phyloP scores from a whole-genome alignment of 345 rosid genomes.

The Ceriops tagal region DNA sequence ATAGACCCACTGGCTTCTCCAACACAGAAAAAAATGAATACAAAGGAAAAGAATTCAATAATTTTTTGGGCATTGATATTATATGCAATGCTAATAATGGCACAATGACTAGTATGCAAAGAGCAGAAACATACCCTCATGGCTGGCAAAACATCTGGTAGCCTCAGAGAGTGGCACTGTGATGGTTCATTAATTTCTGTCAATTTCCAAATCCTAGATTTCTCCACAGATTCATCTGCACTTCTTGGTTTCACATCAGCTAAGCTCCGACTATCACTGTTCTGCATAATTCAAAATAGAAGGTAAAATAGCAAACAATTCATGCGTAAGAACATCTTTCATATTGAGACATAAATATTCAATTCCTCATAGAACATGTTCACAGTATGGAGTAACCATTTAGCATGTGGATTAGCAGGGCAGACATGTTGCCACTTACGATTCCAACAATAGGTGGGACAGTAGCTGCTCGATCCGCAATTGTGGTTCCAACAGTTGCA shows the following conservation, averaged over 20 bases:
- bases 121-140: constrained; percentile 44
- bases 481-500: constrained; percentile 48
- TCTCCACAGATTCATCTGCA: constrained; percentile 52
- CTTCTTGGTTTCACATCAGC: constrained; percentile 63
- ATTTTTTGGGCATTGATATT: not conserved
- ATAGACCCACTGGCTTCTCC: too few relatives aligned
- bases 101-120: not conserved
- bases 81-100: not conserved
- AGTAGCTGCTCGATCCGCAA: constrained; percentile 49
- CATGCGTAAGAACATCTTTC: not conserved
- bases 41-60: too few relatives aligned
- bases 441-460: constrained; percentile 54
- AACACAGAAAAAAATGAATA: too few relatives aligned
- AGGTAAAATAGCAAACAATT: constrained; percentile 1
- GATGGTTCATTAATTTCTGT: constrained; percentile 74
- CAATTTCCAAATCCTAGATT: constrained; percentile 60
- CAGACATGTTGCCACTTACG: constrained; percentile 35
- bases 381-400: not conserved
- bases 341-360: not conserved
- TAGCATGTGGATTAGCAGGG: not conserved
- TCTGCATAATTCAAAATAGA: constrained; percentile 39
- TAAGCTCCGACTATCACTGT: constrained; percentile 44
- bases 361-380: not conserved
- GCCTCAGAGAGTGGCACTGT: constrained; percentile 69
- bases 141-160: constrained; percentile 51